Base-by-base conservation (phyloP, 2,329 filamentous ascomycete species). In the Pseudogymnoascus sp. region DNA sequence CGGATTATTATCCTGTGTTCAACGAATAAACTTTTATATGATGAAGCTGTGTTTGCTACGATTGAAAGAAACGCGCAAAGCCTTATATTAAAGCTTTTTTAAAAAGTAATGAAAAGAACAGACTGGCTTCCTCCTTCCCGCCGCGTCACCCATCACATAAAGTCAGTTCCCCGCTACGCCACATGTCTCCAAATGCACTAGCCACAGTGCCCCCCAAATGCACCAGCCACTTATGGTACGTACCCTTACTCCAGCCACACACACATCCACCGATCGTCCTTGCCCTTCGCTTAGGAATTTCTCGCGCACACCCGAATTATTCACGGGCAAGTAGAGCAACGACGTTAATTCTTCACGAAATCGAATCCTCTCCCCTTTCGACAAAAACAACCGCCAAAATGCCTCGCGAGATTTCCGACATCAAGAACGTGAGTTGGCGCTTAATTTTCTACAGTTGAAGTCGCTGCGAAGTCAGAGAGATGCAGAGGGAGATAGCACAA, bases 401-500 rank as follows among this genome's bases (percentile, higher is more conserved):
- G 94, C 92, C 94, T 86, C 84, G 85, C 75, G 91, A 97, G 89
- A 88, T 96, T 78, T 89, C 86, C 76, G 94, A 97, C 77, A 97
- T 97, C 85, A 97, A 99, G 82, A 81, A 85, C 80, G 83, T 86
- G 74, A 63, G 76, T 67, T 66, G 57, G 56, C 33, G 41, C 60
- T 28, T 37, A 19, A 18, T 52, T 52, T 52, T 52, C 45, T 52
- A 26, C 45, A 7, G 1, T 30, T 30, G 13, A n/a, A 52, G 5
- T 8, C 45, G 5, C 9, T 2, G 45, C 26, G 26, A 45, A 26
- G 19, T 13, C 19, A 9, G 15, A 23, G 10, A 21, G 12, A 12
- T 2, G 2, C 23, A 45, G 19, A 28, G 41, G 28, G 13, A 48
- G 39, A 2, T 5, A 18, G 18, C 6, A 6, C 2, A 19, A 19